These are phyloP conservation scores for Lanzia echinophila DNA, from an alignment of 2,329 filamentous ascomycete genomes.

Conservation along the genomic window DNA sequence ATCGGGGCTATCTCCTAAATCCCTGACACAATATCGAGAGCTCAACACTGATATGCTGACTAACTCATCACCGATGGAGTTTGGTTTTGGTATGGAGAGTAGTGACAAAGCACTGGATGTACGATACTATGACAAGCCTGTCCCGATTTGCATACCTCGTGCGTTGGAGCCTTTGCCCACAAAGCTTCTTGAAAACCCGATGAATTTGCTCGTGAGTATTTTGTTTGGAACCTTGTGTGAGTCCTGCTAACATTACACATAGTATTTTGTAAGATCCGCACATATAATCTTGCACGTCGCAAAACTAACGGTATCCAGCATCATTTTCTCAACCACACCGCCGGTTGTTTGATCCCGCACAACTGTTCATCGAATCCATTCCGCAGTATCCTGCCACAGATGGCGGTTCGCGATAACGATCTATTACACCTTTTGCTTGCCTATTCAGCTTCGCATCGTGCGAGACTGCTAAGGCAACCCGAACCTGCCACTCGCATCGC, in stretches of 20 bases:
- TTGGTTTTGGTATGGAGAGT: constrained; percentile 41
- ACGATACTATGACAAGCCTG: constrained; percentile 64
- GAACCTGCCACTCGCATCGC: constrained; percentile 75
- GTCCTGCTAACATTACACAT: background rate
- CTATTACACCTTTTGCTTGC: constrained; percentile 71
- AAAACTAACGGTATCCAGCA: constrained; percentile 31
- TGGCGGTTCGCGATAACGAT: constrained; percentile 63
- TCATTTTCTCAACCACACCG: constrained; percentile 73
- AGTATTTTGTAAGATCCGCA: constrained; percentile 42
- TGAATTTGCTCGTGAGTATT: constrained; percentile 57
- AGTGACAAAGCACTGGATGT: constrained; percentile 48
- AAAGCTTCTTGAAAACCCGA: constrained; percentile 61
- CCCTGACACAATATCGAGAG: constrained; percentile 28
- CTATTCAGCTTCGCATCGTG: constrained; percentile 78
- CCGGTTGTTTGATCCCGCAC: constrained; percentile 50
- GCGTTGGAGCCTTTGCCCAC: constrained; percentile 42
- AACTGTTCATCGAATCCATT: constrained; percentile 47
- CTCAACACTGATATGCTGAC: constrained; percentile 2
- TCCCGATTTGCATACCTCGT: constrained; percentile 50
- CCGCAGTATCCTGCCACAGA: constrained; percentile 44
- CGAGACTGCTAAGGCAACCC: constrained; percentile 63
- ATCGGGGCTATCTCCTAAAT: constrained; percentile 38
- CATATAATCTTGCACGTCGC: constrained; percentile 4
- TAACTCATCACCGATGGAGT: constrained; percentile 36
- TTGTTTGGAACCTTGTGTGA: background rate